Evolutionary conservation across 2,329 filamentous ascomycete genomes (phyloP), one percentile per base, ranked within the genome.

Genomic region (Cercospora citrullina): DNA sequence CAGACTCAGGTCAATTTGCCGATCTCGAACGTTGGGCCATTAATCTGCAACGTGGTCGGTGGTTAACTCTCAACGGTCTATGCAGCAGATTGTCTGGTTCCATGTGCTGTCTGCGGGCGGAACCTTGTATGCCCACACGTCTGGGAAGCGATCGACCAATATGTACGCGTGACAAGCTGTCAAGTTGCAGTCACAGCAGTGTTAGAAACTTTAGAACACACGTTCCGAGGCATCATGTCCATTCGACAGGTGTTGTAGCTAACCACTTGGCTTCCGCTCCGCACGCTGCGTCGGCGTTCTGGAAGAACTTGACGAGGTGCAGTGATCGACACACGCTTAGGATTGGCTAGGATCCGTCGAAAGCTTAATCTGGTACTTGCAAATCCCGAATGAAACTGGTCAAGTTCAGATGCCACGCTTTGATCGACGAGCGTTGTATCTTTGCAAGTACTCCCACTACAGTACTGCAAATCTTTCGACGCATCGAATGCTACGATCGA

Each of bases 381-480:
- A 62, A 62, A 51, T 51, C 60, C 60, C 60, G 60, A 51, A 62
- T 62, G 60, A 48, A 62, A 48, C 21, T 48, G 60, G 60, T 48
- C 36, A 48, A 62, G 60, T 42, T 42, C 48, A 59, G 28, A 36
- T 55, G 58, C 60, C 42, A 30, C 42, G 60, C 36, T 51, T 30
- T 48, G 60, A 62, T 62, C 60, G 60, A 45, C 59, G 18, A 33
- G 33, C 33, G 39, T 39, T 39, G 58, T 39, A 28, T 55, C 48
- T 12, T 53, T 9, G 23, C 48, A 55, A 28, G 48, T 55, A 55
- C 48, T 55, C 21, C 48, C 48, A 28, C 12, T 26, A 30, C 48
- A 26, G 23, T 14, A 55, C 23, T 55, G 48, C 48, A 55, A 23
- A 55, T 55, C 48, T 55, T 26, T 39, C 16, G 18, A 36, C 58